Evolutionary conservation across 2,329 filamentous ascomycete genomes (phyloP).

Genomic region (Pseudocercospora eumusae): DNA sequence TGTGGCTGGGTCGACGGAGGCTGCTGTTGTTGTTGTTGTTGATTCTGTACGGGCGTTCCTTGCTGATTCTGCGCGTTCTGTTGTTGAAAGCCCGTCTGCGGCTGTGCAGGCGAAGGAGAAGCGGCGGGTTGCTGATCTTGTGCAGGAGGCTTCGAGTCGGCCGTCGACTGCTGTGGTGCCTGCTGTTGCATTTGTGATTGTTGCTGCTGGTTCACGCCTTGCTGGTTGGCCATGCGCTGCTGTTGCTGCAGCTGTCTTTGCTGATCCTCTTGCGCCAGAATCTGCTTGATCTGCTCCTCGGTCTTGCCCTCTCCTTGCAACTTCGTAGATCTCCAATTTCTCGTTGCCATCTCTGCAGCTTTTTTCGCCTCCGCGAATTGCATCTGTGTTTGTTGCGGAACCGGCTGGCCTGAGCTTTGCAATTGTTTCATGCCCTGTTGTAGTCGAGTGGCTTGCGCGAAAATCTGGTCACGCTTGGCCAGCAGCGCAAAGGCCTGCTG

Average conservation of each 20-base stretch:
- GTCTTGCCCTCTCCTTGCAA: constrained; percentile 18
- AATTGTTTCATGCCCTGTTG: constrained; percentile 16
- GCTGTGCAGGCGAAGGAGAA: constrained; percentile 25
- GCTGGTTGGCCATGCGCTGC: constrained; percentile 26
- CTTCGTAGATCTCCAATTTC: constrained; percentile 25
- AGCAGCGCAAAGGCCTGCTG: constrained; percentile 19
- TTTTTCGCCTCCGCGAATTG: constrained; percentile 23
- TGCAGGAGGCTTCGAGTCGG: constrained; percentile 22
- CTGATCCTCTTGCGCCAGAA: constrained; percentile 16
- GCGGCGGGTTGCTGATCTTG: constrained; percentile 20
- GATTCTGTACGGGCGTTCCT: constrained; percentile 27
- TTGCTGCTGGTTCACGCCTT: constrained; percentile 24
- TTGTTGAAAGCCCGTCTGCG: constrained; percentile 25
- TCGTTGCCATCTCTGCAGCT: constrained; percentile 17
- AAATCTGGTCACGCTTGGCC: constrained; percentile 21
- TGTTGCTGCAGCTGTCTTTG: constrained; percentile 25
- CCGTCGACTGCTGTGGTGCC: constrained; percentile 26
- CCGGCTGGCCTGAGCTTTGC: constrained; percentile 18
- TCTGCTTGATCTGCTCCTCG: constrained; percentile 21
- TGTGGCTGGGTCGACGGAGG: constrained; percentile 31
- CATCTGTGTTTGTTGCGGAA: constrained; percentile 18
- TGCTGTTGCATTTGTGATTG: constrained; percentile 25
- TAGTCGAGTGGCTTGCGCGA: constrained; percentile 17
- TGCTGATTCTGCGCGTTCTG: constrained; percentile 26
- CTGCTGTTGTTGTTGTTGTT: constrained; percentile 33